These are phyloP conservation scores for Triticum turgidum DNA, from an alignment of 176 grass and related monocot genomes.

Conservation along the genomic window DNA sequence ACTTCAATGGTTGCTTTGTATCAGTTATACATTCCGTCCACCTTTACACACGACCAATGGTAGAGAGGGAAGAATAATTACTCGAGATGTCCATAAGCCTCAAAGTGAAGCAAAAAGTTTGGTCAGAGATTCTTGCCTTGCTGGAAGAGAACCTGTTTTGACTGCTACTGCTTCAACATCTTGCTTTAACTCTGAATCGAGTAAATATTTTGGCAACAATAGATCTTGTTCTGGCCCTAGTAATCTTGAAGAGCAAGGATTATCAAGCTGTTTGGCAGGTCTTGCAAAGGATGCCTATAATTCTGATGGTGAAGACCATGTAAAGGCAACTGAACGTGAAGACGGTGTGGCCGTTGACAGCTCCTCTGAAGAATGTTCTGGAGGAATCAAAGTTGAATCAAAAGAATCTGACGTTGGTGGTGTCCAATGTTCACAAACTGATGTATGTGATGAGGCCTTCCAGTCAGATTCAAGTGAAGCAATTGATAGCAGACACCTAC, in stretches of 20 bases:
- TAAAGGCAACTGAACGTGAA: constrained; percentile 16
- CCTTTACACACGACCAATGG: constrained; percentile 17
- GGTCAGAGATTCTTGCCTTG: neutral
- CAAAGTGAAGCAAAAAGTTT: constrained; percentile 34
- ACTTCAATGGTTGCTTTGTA: constrained; percentile 31
- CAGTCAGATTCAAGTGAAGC: constrained; percentile 33
- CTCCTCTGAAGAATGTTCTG: constrained; percentile 19
- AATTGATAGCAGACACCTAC: constrained; percentile 14
- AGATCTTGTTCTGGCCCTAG: constrained; percentile 15
- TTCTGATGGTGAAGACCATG: constrained; percentile 21
- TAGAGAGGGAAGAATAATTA: constrained; percentile 22
- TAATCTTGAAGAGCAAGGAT: constrained; percentile 23
- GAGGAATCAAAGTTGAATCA: constrained; percentile 11
- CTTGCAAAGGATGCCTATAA: constrained; percentile 23
- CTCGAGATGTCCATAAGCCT: constrained; percentile 5
- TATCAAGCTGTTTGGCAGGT: constrained; percentile 13
- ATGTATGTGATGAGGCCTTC: neutral
- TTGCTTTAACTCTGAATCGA: constrained; percentile 23
- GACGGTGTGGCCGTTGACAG: neutral
- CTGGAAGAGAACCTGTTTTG: constrained; percentile 19
- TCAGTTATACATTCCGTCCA: constrained; percentile 29
- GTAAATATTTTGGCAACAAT: constrained; percentile 9
- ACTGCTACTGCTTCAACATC: constrained; percentile 26
- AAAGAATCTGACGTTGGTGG: constrained; percentile 16
- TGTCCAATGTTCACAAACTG: constrained; percentile 1